A percentile compares a stretch with the other conserved stretches of the same genome.
Conservation (phyloP, 495 filamentous ascomycete species). For the Hapsidospora chrysogenum region DNA sequence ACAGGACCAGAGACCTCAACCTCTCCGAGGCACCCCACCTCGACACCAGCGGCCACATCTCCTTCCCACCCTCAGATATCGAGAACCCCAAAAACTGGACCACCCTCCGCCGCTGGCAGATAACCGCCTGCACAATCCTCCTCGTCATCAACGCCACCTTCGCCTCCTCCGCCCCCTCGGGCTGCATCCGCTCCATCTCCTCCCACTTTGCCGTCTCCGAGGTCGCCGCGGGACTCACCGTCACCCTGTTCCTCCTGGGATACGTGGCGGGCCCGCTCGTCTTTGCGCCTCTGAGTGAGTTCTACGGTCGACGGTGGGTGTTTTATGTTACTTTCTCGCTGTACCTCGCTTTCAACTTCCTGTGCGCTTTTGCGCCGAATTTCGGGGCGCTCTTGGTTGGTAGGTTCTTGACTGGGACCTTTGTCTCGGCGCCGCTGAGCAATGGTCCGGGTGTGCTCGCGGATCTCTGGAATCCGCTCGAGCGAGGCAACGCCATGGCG, state of each 20-base stretch:
- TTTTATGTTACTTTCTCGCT: slow-evolving; percentile 24
- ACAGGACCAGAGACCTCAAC: slow-evolving; percentile 12
- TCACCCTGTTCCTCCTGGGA: slow-evolving; percentile 35
- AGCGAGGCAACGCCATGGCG: slow-evolving; percentile 33
- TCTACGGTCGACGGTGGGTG: slow-evolving; percentile 32
- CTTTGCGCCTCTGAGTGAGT: slow-evolving; percentile 35
- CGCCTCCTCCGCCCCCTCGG: slow-evolving; percentile 32
- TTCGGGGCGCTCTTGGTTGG: slow-evolving; percentile 30
- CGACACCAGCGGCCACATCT: slow-evolving; percentile 25
- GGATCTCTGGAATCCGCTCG: slow-evolving; percentile 35
- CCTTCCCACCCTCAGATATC: slow-evolving; percentile 27
- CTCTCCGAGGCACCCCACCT: slow-evolving; percentile 13
- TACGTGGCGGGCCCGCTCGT: slow-evolving; percentile 33
- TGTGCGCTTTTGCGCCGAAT: slow-evolving; percentile 35
- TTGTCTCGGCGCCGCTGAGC: slow-evolving; percentile 30
- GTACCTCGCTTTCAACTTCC: slow-evolving; percentile 32
- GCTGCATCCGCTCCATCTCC: slow-evolving; percentile 25
- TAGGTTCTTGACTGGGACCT: slow-evolving; percentile 33
- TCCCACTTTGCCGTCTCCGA: slow-evolving; percentile 22
- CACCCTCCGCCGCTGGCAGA: slow-evolving; percentile 18
- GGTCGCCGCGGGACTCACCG: slow-evolving; percentile 29
- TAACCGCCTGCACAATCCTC: slow-evolving; percentile 27
- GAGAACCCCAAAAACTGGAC: slow-evolving; percentile 39
- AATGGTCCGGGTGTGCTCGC: slow-evolving; percentile 32
- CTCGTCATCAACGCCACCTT: slow-evolving; percentile 37